A percentile compares a stretch with the other conserved stretches of the same genome.
phyloP scores from a whole-genome alignment of 2,329 filamentous ascomycete genomes.

The Fusarium sp. region DNA sequence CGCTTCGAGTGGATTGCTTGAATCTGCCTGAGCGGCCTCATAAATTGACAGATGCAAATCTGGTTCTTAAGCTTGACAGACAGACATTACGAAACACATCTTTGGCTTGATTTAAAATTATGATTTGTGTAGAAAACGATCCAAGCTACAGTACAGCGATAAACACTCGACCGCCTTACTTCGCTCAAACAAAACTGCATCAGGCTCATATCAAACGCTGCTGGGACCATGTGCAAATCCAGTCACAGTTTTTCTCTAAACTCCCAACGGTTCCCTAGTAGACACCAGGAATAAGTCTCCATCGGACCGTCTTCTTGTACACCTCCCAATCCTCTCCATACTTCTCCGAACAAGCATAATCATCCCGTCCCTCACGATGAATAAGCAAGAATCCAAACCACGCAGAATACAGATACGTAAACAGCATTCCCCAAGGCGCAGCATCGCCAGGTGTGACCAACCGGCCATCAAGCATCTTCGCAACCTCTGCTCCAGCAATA shows the following conservation, averaged over 20 bases:
- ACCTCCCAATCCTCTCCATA: slow-evolving; percentile 90
- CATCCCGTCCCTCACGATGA: slow-evolving; percentile 85
- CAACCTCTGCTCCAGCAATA: slow-evolving; percentile 56
- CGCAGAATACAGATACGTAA: slow-evolving; percentile 91
- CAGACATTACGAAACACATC: neutral
- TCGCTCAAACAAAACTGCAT: neutral
- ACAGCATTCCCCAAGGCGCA: slow-evolving; percentile 82
- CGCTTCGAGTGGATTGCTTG: too few species aligned
- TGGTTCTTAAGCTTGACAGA: too few species aligned
- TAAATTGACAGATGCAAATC: too few species aligned
- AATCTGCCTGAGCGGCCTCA: neutral
- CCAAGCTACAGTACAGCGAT: neutral
- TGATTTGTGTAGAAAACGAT: neutral
- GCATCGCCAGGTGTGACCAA: slow-evolving; percentile 76
- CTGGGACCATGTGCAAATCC: neutral
- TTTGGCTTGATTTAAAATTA: neutral
- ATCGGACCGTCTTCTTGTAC: slow-evolving; percentile 82
- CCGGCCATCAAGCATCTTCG: slow-evolving; percentile 66
- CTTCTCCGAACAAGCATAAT: slow-evolving; percentile 86
- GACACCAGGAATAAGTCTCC: slow-evolving; percentile 81
- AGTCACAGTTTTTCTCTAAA: neutral
- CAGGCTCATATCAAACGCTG: neutral
- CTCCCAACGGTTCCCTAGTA: slow-evolving; percentile 9
- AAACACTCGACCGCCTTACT: neutral
- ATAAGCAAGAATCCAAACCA: slow-evolving; percentile 88